Evolutionary conservation across 2,329 filamentous ascomycete genomes (phyloP), one percentile per base, ranked within the genome.

Genomic region (Nothopassalora personata): DNA sequence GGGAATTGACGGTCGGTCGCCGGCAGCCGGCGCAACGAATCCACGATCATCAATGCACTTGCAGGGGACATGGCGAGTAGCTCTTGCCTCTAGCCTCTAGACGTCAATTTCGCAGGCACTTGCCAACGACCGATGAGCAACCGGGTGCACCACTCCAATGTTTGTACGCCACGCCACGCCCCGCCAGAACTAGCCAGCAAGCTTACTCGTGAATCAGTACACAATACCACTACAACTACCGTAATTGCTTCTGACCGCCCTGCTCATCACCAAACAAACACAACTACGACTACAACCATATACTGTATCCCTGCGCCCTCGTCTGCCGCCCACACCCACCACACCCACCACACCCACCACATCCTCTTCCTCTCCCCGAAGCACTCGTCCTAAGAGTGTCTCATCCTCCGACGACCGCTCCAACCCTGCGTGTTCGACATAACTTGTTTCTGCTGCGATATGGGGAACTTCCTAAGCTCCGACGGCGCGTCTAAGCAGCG

Each of bases 381-480:
- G 39, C 39, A 43, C 39, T 43, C 39, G 39, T n/a, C 39, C 39
- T 18, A n/a, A 43, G 39, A 43, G 39, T 43, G 39, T 43, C 39
- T 43, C 39, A n/a, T n/a, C 15, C 36, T 46, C 43, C 28, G 7
- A 18, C 53, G n/a, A 48, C 27, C 53, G 33, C n/a, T 43, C 19
- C 13, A 34, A 9, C 39, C 13, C 15, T 23, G 18, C 53, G 30
- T 19, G 27, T 18, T 48, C 18, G 27, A 33, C 11, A 46, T 18
- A 46, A 31, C 5, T 19, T 54, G 53, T 46, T 23, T 47, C 19
- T 53, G 31, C 15, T 43, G 31, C 53, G 54, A 56, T 13, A 66
- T 66, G 64, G 64, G 64, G 39, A 57, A 60, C 51, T 54, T 66
- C 15, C 19, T 66, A 30, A 61, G 62, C 19, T 54, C 60, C 28